Conservation (phyloP, 225 moss, liverwort and hornwort genomes). For the Marchantia polymorpha region DNA sequence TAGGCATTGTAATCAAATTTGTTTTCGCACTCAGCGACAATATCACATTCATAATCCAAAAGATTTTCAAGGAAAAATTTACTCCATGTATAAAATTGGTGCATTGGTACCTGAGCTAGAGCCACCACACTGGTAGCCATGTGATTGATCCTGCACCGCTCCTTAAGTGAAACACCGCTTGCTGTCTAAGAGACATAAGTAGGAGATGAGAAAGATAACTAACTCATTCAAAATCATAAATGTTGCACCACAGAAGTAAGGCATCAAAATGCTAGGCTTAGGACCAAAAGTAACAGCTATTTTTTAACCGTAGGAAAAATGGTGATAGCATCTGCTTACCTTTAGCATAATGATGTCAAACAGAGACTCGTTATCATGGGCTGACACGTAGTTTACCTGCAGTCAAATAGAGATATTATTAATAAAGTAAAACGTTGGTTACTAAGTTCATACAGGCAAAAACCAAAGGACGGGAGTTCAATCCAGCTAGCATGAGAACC, state of each 20-base stretch:
- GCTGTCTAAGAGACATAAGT: slow-evolving; percentile 20
- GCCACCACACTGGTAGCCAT: slow-evolving; percentile 91
- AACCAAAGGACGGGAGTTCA: neutral
- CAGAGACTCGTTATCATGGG: slow-evolving; percentile 94
- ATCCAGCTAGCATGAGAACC: slow-evolving; percentile 4
- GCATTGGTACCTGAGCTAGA: slow-evolving; percentile 63
- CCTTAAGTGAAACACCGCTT: slow-evolving; percentile 56
- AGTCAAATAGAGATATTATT: neutral
- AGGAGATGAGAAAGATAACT: too few relatives aligned
- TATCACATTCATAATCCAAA: too few relatives aligned
- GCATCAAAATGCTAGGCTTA: too few relatives aligned
- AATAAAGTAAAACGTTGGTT: neutral
- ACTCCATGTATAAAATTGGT: neutral
- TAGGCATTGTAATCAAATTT: too few relatives aligned
- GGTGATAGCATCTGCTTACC: slow-evolving; percentile 20
- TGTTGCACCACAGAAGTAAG: too few relatives aligned
- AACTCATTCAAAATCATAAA: too few relatives aligned
- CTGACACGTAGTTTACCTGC: slow-evolving; percentile 96
- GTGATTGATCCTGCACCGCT: slow-evolving; percentile 88
- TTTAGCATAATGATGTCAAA: slow-evolving; percentile 91
- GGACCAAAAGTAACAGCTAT: too few relatives aligned
- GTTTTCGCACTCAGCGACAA: too few relatives aligned
- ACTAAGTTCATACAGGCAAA: neutral
- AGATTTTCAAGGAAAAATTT: too few relatives aligned
- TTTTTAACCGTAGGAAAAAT: neutral